Evolutionary conservation across 2,329 filamentous ascomycete genomes (phyloP), one percentile per base, ranked within the genome.

Genomic region (Achaetomium macrosporum): DNA sequence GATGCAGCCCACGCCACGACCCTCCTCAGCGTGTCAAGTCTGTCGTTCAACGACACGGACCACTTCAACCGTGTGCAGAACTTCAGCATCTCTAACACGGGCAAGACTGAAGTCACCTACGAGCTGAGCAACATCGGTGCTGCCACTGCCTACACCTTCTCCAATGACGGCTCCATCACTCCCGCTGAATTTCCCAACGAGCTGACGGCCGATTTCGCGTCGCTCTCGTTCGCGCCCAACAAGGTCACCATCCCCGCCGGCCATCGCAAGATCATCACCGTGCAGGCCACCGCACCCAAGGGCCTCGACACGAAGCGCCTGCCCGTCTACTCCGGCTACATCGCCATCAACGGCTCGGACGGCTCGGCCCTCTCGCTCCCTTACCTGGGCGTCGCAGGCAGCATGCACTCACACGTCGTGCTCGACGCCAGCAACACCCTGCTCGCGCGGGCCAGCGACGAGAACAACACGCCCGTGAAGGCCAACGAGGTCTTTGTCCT

Each of bases 21-120:
- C 2, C 61, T 79, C 12, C 68, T 85, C 17, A 76, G 74, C 59
- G 74, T 73, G 10, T 77, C 77, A n/a, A 79, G 76, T 64, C 66
- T 86, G 13, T 75, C 78, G 3, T 84, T 85, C 68, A 85, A 85
- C 63, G 82, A 86, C 64, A 82, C 81, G 0, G 77, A 79, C 57
- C 64, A 84, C 69, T 76, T 82, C 56, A 64, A 65, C 42, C 65
- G 70, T 11, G 69, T 68, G 2, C 68, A 75, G 41, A 74, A 75
- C 57, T 82, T 85, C 62, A 75, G 71, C 37, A 71, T 86, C 58
- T 72, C 66, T 60, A 86, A 85, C 69, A 70, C 70, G 5, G 78
- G 76, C 42, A 65, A 65, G 15, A 68, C 71, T 20, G 64, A 70
- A 0, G 64, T 81, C 46, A 76, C 75, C 6, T 83, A 82, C 65